Percentiles rank a stretch among this genome's conserved stretches.
Evolutionary conservation across 1,284 basidiomycete species (phyloP).

Genomic region (Tetrapyrgos nigripes): DNA sequence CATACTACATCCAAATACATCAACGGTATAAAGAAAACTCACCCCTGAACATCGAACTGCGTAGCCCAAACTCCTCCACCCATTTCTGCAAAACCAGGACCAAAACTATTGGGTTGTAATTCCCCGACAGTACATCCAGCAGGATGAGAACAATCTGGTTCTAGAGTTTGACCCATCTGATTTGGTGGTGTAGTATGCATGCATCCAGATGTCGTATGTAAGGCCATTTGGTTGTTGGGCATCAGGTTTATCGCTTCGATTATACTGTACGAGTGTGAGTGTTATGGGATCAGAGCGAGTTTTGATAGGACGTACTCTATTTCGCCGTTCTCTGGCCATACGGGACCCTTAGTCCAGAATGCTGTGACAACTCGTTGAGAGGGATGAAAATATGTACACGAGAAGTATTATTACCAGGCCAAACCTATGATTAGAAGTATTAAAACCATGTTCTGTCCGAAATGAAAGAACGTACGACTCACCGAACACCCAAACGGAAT

Average conservation of each 20-base stretch:
- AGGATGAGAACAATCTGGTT: constrained; percentile 47
- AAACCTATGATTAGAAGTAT: constrained; percentile 38
- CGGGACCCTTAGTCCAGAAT: constrained; percentile 60
- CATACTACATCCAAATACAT: neutral
- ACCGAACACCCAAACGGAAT: constrained; percentile 61
- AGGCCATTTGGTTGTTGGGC: constrained; percentile 49
- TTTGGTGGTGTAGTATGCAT: constrained; percentile 31
- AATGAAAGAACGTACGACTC: neutral
- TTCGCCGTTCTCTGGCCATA: constrained; percentile 63
- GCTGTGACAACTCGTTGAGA: constrained; percentile 19
- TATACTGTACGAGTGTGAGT: constrained; percentile 37
- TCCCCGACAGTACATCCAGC: constrained; percentile 64
- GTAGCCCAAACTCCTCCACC: constrained; percentile 72
- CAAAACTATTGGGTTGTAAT: constrained; percentile 56
- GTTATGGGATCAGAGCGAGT: neutral
- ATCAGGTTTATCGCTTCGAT: constrained; percentile 55
- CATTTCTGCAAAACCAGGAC: constrained; percentile 55
- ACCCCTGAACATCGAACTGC: constrained; percentile 64
- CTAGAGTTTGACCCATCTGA: constrained; percentile 44
- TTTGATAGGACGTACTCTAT: constrained; percentile 47
- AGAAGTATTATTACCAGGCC: constrained; percentile 42
- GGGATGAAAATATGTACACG: neutral
- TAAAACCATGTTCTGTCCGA: neutral
- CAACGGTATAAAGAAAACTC: constrained; percentile 28
- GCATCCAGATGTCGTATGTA: constrained; percentile 50